phyloP scores from a whole-genome alignment of 1,284 basidiomycete genomes.

The Wallemia mellicola region DNA sequence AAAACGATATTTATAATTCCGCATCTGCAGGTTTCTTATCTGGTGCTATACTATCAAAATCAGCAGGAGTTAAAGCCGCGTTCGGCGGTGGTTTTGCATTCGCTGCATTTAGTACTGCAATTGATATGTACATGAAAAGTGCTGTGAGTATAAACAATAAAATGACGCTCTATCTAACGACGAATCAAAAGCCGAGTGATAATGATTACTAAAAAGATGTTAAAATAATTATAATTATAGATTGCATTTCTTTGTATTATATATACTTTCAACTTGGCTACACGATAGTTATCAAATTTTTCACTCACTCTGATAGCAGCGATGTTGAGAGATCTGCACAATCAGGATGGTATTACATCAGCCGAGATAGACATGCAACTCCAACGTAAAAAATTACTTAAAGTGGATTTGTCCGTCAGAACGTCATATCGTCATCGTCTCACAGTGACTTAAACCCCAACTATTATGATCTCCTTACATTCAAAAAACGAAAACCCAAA shows the following conservation, averaged over 20 bases:
- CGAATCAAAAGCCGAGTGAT: neutral
- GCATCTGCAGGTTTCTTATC: slow-evolving; percentile 20
- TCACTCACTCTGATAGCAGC: neutral
- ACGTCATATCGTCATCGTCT: neutral
- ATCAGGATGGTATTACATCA: neutral
- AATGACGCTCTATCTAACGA: neutral
- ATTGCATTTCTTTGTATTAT: too few species aligned
- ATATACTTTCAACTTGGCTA: too few species aligned
- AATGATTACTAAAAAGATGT: neutral
- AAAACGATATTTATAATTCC: slow-evolving; percentile 68
- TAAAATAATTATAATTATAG: too few species aligned
- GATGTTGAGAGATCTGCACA: neutral
- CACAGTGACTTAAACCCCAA: neutral
- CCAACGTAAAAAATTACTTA: neutral
- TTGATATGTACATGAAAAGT: slow-evolving; percentile 49
- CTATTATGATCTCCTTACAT: neutral
- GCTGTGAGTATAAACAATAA: neutral
- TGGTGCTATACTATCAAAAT: slow-evolving; percentile 52
- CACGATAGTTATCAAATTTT: too few species aligned
- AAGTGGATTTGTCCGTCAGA: neutral
- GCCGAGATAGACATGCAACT: too few species aligned
- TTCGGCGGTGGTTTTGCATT: slow-evolving; percentile 59
- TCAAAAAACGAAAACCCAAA: neutral
- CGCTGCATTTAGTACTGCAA: slow-evolving; percentile 62
- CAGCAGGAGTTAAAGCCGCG: slow-evolving; percentile 38